Evolutionary conservation across 345 rosid genomes (phyloP), one percentile per base, ranked within the genome.

Genomic region (Aethionema arabicum): DNA sequence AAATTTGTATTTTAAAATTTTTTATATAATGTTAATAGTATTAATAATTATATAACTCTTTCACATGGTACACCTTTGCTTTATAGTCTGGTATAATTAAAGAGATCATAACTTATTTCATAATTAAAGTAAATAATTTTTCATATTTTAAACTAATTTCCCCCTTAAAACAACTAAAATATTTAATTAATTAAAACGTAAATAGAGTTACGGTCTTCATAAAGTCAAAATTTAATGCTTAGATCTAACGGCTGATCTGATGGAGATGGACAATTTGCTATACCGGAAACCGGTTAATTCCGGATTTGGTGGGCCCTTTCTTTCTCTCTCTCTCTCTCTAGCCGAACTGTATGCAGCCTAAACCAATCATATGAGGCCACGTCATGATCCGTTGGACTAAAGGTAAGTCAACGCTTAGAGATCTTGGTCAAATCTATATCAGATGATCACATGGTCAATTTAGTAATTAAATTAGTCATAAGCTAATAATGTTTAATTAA

Each of bases 81-180:
- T 69, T 55, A 62, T 40, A 35, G 40, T 39, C 63, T 63, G 63
- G 38, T 70, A 21, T 70, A 63, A 70, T 70, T 56, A 63, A 70
- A 70, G 65, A 4, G 53, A 14, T 41, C 59, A 35, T 70, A 15
- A 51, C 68, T 56, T 63, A 16, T 27, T 56, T 49, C 8, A 29
- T 50, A 63, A 49, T 70, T 63, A 56, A 62, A 62, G 58, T 12
- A 21, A 21, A 21, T 21, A 21, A 1, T 21, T 21, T 21, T 21
- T 21, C 27, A 21, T 53, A n/a, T 12, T 12, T 52, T 29, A 52
- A 3, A 12, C 16, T 65, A 29, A 35, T 32, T 36, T 35, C 0
- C 8, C 21, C 40, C 3, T 21, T 21, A 1, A 61, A 47, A 60
- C 8, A 16, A 8, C 8, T 3, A 27, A 7, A 51, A 21, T 21